Base-by-base conservation (phyloP, 179 eudicot genomes). In the Beta macrorhiza region DNA sequence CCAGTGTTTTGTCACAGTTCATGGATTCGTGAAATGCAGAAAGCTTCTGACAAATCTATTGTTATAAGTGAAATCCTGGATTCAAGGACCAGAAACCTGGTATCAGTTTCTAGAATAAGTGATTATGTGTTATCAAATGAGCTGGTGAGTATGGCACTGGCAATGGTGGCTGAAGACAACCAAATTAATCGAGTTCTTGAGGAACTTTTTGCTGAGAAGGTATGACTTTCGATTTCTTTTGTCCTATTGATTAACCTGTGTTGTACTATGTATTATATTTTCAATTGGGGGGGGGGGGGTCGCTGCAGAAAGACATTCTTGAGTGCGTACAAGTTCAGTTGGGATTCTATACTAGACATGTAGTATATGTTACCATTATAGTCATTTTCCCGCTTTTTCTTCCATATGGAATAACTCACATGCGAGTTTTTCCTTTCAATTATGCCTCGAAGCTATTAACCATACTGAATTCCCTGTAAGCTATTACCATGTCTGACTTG, bases 151-250 rank as follows among this genome's bases (percentile, higher is more conserved):
- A 94, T 94, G 98, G 98, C 98, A 64, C 88, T 93, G 45, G 98
- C 98, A 19, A 93, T 94, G 98, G 98, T 93, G 79, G 98, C 98
- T 67, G 97, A 94, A 86, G 98, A 94, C 90, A 92, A 93, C 81
- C 97, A 94, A 79, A 94, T 94, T 69, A 93, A 94, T 75, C 90
- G 97, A 74, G 96, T 94, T 73, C 92, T 94, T 57, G 95, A 94
- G 81, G 98, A 94, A 82, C 97, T 93, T 57, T 94, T 94, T 88
- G 98, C 98, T 42, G 98, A 93, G 87, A 92, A 93, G 92, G 98
- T 94, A 90, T 44, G 62, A 49, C 19, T 15, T 42, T 29, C 13
- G 3, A 51, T 17, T 57, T 47, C 12, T 58, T 4, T 47, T 51
- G 1, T 15, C 20, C 32, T n/a, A 55, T 15, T 45, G 70, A 5